A percentile compares a stretch with the other conserved stretches of the same genome.
Evolutionary conservation across 1,284 basidiomycete genomes (phyloP).

Genomic region (Fomes fomentarius): DNA sequence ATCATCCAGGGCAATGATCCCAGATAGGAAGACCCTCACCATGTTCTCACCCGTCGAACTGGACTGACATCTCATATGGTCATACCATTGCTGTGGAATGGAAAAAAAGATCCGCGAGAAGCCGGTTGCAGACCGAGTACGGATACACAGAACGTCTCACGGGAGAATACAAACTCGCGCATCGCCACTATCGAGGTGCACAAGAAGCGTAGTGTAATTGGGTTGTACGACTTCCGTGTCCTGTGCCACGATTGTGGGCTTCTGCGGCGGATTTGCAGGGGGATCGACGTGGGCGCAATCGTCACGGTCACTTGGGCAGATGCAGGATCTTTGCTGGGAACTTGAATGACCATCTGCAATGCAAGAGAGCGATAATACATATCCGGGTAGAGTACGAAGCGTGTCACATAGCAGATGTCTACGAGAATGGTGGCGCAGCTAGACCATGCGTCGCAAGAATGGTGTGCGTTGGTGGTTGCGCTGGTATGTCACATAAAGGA

Average conservation of each 20-base stretch:
- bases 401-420: not conserved
- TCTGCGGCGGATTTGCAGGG: not conserved
- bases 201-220: slow-evolving; percentile 25
- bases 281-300: not conserved
- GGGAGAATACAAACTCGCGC: too few species aligned
- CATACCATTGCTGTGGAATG: too few species aligned
- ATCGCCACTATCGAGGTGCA: slow-evolving; percentile 34
- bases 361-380: not conserved
- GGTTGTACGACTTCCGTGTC: not conserved
- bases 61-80: too few species aligned
- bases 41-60: too few species aligned
- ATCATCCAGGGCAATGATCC: too few species aligned
- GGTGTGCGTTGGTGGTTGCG: not conserved
- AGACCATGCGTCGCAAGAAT: not conserved
- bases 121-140: too few species aligned
- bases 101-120: too few species aligned
- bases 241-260: not conserved
- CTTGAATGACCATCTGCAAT: not conserved
- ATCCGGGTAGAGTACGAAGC: not conserved
- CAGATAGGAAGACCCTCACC: too few species aligned
- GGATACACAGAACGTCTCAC: too few species aligned
- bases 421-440: not conserved
- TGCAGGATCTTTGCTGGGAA: too few species aligned
- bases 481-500: not conserved
- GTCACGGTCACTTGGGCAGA: too few species aligned